Conservation (phyloP, 441 rosid genomes). For the Populus hybrid region DNA sequence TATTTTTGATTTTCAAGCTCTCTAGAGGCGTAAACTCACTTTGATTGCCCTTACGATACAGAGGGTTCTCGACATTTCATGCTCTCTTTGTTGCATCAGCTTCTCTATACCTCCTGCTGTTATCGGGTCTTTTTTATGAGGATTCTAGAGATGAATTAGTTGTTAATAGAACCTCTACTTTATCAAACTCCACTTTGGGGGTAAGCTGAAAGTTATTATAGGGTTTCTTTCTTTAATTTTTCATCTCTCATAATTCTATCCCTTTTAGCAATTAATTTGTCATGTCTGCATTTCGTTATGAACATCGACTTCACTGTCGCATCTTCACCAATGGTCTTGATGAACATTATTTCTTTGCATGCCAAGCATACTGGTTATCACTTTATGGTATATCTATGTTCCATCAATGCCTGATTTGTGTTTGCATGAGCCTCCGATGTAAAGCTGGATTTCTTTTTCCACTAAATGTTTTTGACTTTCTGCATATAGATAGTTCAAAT, state of each 20-base stretch:
- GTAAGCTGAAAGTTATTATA: slow-evolving; percentile 31
- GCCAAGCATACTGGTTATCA: neutral
- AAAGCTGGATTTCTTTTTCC: neutral
- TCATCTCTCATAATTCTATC: neutral
- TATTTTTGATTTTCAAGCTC: neutral
- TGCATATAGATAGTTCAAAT: neutral
- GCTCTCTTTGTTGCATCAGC: slow-evolving; percentile 59
- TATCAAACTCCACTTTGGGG: slow-evolving; percentile 60
- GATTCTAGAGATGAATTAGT: slow-evolving; percentile 43
- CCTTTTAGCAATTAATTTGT: neutral
- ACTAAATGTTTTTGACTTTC: neutral
- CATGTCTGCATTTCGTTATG: neutral
- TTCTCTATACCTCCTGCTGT: slow-evolving; percentile 56
- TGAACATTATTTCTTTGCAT: neutral
- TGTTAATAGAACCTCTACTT: slow-evolving; percentile 43
- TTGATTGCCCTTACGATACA: slow-evolving; percentile 26
- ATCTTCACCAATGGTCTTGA: neutral
- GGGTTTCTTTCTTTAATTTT: neutral
- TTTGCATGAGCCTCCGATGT: neutral
- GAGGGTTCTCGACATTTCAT: slow-evolving; percentile 87
- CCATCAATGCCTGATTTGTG: neutral
- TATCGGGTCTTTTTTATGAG: slow-evolving; percentile 60
- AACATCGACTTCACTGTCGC: neutral
- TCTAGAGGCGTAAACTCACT: neutral
- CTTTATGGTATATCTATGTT: neutral